Percentiles rank a stretch among this genome's conserved stretches.
phyloP scores from a whole-genome alignment of 257 asterid genomes.

The Leptodermis oblonga region DNA sequence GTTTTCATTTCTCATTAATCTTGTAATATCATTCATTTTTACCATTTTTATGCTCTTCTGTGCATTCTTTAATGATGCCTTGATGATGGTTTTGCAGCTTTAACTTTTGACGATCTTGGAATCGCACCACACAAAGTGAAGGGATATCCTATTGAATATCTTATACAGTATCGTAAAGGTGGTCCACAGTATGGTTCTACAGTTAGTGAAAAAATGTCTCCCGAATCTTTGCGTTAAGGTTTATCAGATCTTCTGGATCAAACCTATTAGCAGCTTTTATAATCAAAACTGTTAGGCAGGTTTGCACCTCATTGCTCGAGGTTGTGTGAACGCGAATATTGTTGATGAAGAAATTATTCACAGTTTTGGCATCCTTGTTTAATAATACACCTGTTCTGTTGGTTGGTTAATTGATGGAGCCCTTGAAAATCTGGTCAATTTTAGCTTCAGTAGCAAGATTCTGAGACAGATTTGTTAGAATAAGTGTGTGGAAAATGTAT shows the following conservation, averaged over 20 bases:
- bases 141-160: constrained; percentile 88
- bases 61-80: constrained; percentile 12
- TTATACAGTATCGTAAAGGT: constrained; percentile 81
- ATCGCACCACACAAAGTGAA: constrained; percentile 67
- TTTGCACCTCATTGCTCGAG: constrained; percentile 23
- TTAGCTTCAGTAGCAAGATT: constrained; percentile 18
- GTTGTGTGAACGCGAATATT: neutral
- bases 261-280: neutral
- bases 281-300: constrained; percentile 26
- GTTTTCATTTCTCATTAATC: neutral
- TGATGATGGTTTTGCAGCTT: constrained; percentile 45
- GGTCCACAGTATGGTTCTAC: constrained; percentile 94
- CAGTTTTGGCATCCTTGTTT: constrained; percentile 13
- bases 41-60: neutral
- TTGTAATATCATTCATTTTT: neutral
- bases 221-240: constrained; percentile 48
- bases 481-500: constrained; percentile 27
- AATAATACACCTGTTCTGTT: constrained; percentile 10
- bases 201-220: constrained; percentile 65
- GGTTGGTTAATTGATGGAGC: constrained; percentile 18
- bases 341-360: constrained; percentile 13
- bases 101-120: constrained; percentile 73
- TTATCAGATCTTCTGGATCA: constrained; percentile 11
- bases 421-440: constrained; percentile 4
- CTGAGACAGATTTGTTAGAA: constrained; percentile 25